A percentile compares a stretch with the other conserved stretches of the same genome.
These are phyloP conservation scores for Vitis hybrid DNA, from an alignment of 177 flowering plant genomes.

Conservation along the genomic window DNA sequence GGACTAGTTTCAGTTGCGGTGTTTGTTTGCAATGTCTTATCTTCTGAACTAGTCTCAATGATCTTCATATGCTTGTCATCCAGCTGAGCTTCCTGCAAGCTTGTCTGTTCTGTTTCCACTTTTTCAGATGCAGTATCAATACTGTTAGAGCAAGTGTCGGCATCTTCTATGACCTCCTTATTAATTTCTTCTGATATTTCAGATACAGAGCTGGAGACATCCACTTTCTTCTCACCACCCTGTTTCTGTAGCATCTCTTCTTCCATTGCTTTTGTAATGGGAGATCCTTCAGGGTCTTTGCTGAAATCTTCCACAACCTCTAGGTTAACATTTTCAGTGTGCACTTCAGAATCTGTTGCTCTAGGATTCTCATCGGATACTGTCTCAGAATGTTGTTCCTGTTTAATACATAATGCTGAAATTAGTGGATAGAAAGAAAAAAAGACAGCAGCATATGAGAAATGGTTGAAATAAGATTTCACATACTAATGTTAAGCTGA, in stretches of 20 bases:
- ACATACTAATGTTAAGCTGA: too few relatives aligned
- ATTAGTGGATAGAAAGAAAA: too few relatives aligned
- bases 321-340: too few relatives aligned
- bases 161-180: constrained; percentile 10
- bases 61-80: constrained; percentile 19
- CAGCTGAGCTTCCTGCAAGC: constrained; percentile 12
- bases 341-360: too few relatives aligned
- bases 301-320: too few relatives aligned
- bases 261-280: not conserved
- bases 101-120: constrained; percentile 13
- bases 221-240: not conserved
- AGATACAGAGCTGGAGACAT: constrained; percentile 3
- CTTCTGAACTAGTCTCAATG: constrained; percentile 10
- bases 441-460: too few relatives aligned
- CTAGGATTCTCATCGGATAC: too few relatives aligned
- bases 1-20: constrained; percentile 6
- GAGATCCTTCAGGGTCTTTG: too few relatives aligned
- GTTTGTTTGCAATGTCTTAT: not conserved
- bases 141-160: constrained; percentile 8
- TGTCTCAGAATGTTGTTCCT: too few relatives aligned
- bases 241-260: constrained; percentile 13
- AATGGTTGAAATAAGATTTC: too few relatives aligned
- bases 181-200: constrained; percentile 11
- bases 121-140: constrained; percentile 4
- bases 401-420: too few relatives aligned